Conservation (phyloP, 78 protist species). For the slime mould (Dictyostelium discoideum) region dicty_2.7 NC_007091.3:4977501-4978000, state of each 20-base stretch:
- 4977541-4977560: not conserved
- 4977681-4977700: too few species aligned
- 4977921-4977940: too few species aligned
- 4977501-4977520: slow-evolving; percentile 47
- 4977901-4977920: not conserved
- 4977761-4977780: too few species aligned
- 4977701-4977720: not conserved
- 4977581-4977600: not conserved
- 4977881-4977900: not conserved
- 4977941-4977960: not conserved
- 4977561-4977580: not conserved
- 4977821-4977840: too few species aligned
- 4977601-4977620: too few species aligned
- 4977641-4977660: too few species aligned
- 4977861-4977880: too few species aligned
- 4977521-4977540: slow-evolving; percentile 15
- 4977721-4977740: not conserved
- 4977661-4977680: too few species aligned
- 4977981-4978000: too few species aligned
- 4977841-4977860: too few species aligned
- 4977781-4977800: not conserved
- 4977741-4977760: not conserved
- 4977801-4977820: not conserved
- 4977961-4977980: not conserved
- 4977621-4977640: too few species aligned